Conservation (phyloP, 2,329 filamentous ascomycete species). For the Niveomyces coronatus region DNA sequence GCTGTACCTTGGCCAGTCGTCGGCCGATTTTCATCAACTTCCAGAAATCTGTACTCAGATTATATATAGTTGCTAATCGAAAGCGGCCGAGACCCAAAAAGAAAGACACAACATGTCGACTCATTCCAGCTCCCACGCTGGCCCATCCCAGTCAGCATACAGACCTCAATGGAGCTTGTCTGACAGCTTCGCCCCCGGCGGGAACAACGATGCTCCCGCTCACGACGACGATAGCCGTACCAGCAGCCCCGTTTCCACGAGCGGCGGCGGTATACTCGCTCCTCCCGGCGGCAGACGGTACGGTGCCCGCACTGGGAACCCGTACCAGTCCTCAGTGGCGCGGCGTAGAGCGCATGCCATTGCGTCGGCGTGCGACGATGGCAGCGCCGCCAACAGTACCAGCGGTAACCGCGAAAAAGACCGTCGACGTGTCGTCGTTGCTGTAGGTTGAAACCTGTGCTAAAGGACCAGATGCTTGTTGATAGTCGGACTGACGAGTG, state of each 20-base stretch:
- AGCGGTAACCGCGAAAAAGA: not conserved
- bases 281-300: not conserved
- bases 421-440: slow-evolving; percentile 1
- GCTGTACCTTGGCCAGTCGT: no score
- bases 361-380: not conserved
- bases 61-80: no score
- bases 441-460: not conserved
- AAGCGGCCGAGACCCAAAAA: no score
- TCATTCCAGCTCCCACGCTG: no score
- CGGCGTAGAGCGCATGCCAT: not conserved
- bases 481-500: not conserved
- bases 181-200: no score
- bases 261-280: not conserved
- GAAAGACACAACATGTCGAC: no score
- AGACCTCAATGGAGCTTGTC: no score
- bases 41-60: no score
- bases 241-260: not conserved
- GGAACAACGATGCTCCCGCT: no score
- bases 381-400: not conserved
- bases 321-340: not conserved
- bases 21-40: no score
- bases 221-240: not conserved
- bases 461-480: not conserved
- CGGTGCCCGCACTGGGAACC: not conserved
- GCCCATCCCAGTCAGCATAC: no score